phyloP scores from a whole-genome alignment of 2,329 filamentous ascomycete species.

The Botrytis paeoniae region DNA sequence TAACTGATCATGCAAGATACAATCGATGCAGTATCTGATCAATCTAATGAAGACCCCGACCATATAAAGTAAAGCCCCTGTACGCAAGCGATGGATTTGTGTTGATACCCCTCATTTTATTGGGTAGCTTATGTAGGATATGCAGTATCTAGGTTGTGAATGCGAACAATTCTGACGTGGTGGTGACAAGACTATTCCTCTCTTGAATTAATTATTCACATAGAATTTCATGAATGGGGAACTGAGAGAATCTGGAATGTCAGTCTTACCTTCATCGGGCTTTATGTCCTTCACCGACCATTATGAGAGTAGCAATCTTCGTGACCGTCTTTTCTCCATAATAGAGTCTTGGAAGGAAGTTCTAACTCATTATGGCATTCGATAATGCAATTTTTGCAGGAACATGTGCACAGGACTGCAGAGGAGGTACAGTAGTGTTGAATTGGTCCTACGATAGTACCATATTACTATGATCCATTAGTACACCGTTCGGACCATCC shows the following conservation, averaged over 20 bases:
- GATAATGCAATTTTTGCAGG: constrained; percentile 13
- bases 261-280: neutral
- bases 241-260: neutral
- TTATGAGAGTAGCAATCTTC: neutral
- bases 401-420: constrained; percentile 9
- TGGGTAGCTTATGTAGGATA: neutral
- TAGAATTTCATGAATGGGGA: neutral
- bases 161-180: constrained; percentile 10
- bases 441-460: neutral
- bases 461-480: neutral
- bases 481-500: neutral
- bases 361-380: neutral
- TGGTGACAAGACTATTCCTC: constrained; percentile 7
- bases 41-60: neutral
- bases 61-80: neutral
- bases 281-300: neutral
- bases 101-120: constrained; percentile 8
- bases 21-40: constrained; percentile 7
- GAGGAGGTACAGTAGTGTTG: neutral
- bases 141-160: neutral
- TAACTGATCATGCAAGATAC: constrained; percentile 12
- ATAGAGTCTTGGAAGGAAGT: neutral
- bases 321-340: constrained; percentile 4
- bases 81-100: neutral
- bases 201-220: neutral